Conservation (phyloP, 2,329 filamentous ascomycete species). For the Fusarium sp. region DNA sequence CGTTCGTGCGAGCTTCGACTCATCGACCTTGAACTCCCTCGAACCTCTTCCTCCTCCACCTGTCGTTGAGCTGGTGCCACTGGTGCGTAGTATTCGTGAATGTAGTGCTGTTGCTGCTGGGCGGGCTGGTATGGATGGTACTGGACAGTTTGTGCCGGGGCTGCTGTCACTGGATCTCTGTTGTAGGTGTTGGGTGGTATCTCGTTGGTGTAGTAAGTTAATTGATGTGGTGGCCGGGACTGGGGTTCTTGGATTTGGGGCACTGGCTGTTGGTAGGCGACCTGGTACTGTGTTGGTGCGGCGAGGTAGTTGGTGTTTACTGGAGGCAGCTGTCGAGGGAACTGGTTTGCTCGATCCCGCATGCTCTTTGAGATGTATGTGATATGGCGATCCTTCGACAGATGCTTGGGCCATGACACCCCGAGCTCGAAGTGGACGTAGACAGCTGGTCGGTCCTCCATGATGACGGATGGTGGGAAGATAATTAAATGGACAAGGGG, state of each 20-base stretch:
- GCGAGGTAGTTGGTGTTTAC: constrained; percentile 56
- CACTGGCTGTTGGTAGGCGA: constrained; percentile 16
- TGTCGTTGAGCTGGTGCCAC: constrained; percentile 4
- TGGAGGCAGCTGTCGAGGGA: constrained; percentile 57
- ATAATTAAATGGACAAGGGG: background rate
- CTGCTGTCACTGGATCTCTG: constrained; percentile 13
- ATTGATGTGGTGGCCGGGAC: constrained; percentile 21
- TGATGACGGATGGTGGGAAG: constrained; percentile 15
- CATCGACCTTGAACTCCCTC: constrained; percentile 34
- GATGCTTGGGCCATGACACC: constrained; percentile 57
- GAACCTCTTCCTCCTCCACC: constrained; percentile 5
- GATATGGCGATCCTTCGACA: constrained; percentile 55
- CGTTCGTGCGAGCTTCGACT: constrained; percentile 51
- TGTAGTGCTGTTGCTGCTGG: constrained; percentile 17
- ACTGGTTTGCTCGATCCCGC: constrained; percentile 52
- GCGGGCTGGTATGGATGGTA: constrained; percentile 25
- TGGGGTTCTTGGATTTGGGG: constrained; percentile 11
- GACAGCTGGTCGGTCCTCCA: constrained; percentile 47
- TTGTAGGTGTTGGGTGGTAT: constrained; percentile 5
- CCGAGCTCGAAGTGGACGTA: constrained; percentile 62
- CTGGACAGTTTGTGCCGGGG: constrained; percentile 9
- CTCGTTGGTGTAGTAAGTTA: constrained; percentile 8
- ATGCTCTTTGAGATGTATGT: constrained; percentile 58
- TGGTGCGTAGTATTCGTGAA: constrained; percentile 29
- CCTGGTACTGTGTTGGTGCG: constrained; percentile 30